phyloP scores from a whole-genome alignment of 2,329 filamentous ascomycete genomes.

The Penicillium sp. region DNA sequence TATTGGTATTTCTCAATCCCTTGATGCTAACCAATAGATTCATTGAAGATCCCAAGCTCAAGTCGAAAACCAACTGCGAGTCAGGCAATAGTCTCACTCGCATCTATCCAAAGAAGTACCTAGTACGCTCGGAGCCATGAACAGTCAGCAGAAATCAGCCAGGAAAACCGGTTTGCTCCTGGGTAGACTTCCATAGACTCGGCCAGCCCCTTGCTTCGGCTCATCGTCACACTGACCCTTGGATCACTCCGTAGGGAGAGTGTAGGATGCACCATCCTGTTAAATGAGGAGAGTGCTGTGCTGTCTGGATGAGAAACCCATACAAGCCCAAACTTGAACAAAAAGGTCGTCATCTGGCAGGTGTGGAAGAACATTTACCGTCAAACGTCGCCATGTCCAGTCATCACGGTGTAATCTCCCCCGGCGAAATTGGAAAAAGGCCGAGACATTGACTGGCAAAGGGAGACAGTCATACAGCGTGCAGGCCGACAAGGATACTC shows the following conservation, averaged over 20 bases:
- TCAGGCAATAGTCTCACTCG: neutral
- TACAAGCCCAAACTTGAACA: neutral
- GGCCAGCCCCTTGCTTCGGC: conserved; percentile 22
- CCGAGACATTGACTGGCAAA: conserved; percentile 18
- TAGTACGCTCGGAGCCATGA: neutral
- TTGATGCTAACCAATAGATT: neutral
- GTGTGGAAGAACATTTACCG: neutral
- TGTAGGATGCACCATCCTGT: neutral
- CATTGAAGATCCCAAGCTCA: neutral
- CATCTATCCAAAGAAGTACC: neutral
- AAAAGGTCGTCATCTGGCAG: neutral
- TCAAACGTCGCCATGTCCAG: neutral
- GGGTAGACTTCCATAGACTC: conserved; percentile 15
- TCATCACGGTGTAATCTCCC: conserved; percentile 4
- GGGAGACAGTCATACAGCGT: conserved; percentile 15
- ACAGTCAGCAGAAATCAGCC: neutral
- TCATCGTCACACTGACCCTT: conserved; percentile 22
- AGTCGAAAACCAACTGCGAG: neutral
- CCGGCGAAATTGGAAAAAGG: conserved; percentile 16
- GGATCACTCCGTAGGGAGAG: conserved; percentile 1
- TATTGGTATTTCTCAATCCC: conserved; percentile 1
- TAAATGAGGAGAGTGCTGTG: neutral
- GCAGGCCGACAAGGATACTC: conserved; percentile 15
- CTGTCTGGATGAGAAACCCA: neutral
- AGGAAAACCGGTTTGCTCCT: neutral